Percentiles rank a stretch among this genome's conserved stretches.
Evolutionary conservation across 225 moss, liverwort and hornwort species (phyloP).

Genomic region (Anthoceros angustus): DNA sequence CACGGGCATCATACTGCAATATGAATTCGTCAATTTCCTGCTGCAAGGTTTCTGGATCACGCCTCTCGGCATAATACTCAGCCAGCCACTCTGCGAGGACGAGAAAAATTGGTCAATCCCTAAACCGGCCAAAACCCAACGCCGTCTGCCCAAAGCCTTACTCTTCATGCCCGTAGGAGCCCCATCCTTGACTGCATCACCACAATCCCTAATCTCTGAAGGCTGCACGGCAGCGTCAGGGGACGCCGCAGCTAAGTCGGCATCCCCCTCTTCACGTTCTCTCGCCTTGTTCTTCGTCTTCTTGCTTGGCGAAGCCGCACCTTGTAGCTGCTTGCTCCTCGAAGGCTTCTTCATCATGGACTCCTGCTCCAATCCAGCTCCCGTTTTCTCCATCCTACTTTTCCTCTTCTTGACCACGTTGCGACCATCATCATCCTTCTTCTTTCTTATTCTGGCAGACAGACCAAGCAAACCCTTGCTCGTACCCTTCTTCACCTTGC

Average conservation of each 20-base stretch:
- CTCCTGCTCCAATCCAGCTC: no score
- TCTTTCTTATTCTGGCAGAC: no score
- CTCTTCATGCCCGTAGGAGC: neutral
- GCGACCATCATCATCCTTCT: no score
- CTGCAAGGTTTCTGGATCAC: conserved; percentile 49
- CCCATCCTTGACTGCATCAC: neutral
- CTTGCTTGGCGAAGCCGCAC: no score
- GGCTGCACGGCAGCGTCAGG: neutral
- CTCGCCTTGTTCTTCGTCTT: no score
- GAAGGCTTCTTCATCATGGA: no score
- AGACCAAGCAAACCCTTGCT: no score
- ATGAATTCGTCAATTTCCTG: conserved; percentile 63
- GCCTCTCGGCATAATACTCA: conserved; percentile 49
- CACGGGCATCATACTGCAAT: conserved; percentile 56
- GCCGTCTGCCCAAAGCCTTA: neutral
- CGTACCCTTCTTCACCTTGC: no score
- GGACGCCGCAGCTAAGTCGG: neutral
- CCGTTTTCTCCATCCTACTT: no score
- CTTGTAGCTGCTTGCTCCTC: no score
- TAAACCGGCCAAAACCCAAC: neutral
- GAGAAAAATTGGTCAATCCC: neutral
- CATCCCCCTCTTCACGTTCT: no score
- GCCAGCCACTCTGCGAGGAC: conserved; percentile 52
- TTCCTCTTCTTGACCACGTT: no score
- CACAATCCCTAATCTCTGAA: neutral